Conservation (phyloP, 495 filamentous ascomycete genomes). For the Penicillium cosmopolitanum region DNA sequence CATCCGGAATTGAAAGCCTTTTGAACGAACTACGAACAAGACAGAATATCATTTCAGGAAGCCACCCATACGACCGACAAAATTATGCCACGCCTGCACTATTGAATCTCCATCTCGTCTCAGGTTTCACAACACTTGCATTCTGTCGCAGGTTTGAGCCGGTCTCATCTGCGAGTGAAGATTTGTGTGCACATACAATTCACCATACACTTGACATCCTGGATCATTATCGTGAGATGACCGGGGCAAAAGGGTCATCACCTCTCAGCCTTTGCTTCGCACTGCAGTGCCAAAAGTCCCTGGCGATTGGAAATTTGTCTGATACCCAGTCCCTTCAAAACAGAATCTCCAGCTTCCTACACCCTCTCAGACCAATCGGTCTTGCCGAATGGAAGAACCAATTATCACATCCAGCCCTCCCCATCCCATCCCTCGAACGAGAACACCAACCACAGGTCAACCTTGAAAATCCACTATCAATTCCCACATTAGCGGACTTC, state of each 20-base stretch:
- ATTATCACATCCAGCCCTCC: not conserved
- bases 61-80: conserved; percentile 9
- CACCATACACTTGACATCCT: conserved; percentile 20
- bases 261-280: conserved; percentile 27
- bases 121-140: conserved; percentile 20
- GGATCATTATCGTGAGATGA: conserved; percentile 21
- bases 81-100: conserved; percentile 19
- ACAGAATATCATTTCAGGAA: conserved; percentile 1
- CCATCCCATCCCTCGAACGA: not conserved
- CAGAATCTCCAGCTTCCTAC: conserved; percentile 4
- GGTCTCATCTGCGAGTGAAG: conserved; percentile 5
- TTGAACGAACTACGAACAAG: conserved; percentile 6
- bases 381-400: not conserved
- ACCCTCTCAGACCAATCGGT: not conserved
- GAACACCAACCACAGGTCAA: not conserved
- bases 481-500: not conserved
- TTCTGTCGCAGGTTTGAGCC: conserved; percentile 11
- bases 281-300: conserved; percentile 20
- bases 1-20: not conserved
- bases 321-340: conserved; percentile 1
- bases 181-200: conserved; percentile 10
- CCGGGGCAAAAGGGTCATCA: conserved; percentile 11
- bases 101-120: conserved; percentile 27
- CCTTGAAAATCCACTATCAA: not conserved
- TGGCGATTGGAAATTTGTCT: not conserved